Conservation (phyloP, 1,284 basidiomycete genomes). For the Ganoderma meredithae region DNA sequence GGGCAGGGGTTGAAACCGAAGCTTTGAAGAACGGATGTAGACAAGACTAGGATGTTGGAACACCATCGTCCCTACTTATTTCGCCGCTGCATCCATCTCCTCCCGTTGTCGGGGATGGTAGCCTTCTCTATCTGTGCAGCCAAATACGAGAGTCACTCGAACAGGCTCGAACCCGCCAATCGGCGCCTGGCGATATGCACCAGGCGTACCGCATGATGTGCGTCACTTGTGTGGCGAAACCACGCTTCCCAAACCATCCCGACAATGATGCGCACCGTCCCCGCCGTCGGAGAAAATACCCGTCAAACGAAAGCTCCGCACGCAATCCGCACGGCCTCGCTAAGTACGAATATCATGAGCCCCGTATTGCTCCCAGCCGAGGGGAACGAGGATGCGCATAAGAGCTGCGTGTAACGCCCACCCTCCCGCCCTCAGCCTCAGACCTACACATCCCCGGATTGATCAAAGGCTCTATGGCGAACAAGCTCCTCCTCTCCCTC, state of each 20-base stretch:
- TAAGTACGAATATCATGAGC: too few species aligned
- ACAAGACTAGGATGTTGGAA: too few species aligned
- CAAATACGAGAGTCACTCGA: background rate
- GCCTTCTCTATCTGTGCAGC: background rate
- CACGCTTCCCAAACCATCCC: constrained; percentile 10
- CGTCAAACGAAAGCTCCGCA: background rate
- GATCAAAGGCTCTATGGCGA: background rate
- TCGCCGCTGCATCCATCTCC: background rate
- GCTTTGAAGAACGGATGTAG: too few species aligned
- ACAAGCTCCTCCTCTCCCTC: constrained; percentile 20
- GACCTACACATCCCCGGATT: background rate
- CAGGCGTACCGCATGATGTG: background rate
- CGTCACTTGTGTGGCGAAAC: background rate
- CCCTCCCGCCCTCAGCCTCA: background rate
- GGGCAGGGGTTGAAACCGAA: too few species aligned
- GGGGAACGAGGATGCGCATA: constrained; percentile 11
- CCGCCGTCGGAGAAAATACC: constrained; percentile 7
- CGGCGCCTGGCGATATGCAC: too few species aligned
- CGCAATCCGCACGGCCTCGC: too few species aligned
- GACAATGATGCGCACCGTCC: constrained; percentile 27
- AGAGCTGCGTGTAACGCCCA: background rate
- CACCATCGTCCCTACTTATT: background rate
- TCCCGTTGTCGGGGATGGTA: background rate
- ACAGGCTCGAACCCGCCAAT: too few species aligned
- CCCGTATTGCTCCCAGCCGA: background rate